phyloP scores from a whole-genome alignment of 345 rosid species.

The Laguncularia racemosa region DNA sequence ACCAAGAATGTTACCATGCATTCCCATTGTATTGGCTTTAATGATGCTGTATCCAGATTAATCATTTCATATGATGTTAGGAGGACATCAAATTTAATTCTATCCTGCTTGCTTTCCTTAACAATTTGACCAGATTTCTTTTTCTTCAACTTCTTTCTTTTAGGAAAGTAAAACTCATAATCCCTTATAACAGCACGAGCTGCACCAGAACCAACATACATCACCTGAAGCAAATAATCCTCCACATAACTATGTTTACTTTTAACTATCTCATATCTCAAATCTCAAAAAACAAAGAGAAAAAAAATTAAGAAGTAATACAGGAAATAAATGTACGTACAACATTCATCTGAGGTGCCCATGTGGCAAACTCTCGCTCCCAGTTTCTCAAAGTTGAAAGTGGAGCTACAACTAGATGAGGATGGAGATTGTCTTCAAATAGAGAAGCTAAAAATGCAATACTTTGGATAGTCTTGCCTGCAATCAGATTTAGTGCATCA shows the following conservation, averaged over 20 bases:
- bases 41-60: slow-evolving; percentile 66
- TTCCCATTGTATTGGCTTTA: slow-evolving; percentile 95
- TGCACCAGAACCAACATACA: slow-evolving; percentile 88
- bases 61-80: slow-evolving; percentile 98
- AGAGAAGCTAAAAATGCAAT: slow-evolving; percentile 98
- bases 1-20: slow-evolving; percentile 70
- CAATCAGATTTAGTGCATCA: slow-evolving; percentile 17
- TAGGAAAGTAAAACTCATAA: slow-evolving; percentile 83
- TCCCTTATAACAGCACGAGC: slow-evolving; percentile 90
- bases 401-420: slow-evolving; percentile 98
- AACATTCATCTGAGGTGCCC: slow-evolving; percentile 99
- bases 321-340: slow-evolving; percentile 38
- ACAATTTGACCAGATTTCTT: slow-evolving; percentile 81
- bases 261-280: no score
- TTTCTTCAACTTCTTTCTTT: slow-evolving; percentile 68
- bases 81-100: slow-evolving; percentile 97
- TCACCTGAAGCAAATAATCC: slow-evolving; percentile 46
- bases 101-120: slow-evolving; percentile 82
- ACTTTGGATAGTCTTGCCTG: slow-evolving; percentile 99
- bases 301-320: slow-evolving; percentile 4
- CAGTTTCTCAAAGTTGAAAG: slow-evolving; percentile 96
- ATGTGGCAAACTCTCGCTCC: slow-evolving; percentile 97
- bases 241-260: not conserved
- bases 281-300: not conserved
- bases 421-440: slow-evolving; percentile 47